Evolutionary conservation across 352 stramenopile species (phyloP).

Genomic region (Globisporangium ultimum): DNA sequence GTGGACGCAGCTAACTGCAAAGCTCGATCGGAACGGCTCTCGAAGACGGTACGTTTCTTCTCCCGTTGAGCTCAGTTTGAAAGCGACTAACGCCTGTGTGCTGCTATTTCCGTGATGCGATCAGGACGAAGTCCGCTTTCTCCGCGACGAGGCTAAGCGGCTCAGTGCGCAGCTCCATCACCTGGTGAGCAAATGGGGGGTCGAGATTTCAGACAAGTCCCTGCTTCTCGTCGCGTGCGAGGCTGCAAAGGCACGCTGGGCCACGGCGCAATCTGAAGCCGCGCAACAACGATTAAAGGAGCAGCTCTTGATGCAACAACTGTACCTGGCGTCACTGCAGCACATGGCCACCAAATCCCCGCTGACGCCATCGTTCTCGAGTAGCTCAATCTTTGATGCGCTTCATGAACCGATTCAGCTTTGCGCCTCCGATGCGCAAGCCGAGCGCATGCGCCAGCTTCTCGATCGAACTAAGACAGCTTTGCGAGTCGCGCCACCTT

Average conservation of each 20-base stretch:
- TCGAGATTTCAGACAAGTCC: slow-evolving; percentile 21
- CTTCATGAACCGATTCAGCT: slow-evolving; percentile 29
- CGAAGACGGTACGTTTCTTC: too few relatives aligned
- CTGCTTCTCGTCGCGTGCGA: slow-evolving; percentile 37
- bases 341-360: slow-evolving; percentile 38
- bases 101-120: not conserved
- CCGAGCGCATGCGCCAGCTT: slow-evolving; percentile 28
- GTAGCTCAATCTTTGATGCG: slow-evolving; percentile 43
- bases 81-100: too few relatives aligned
- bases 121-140: not conserved
- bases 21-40: too few relatives aligned
- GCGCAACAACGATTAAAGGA: slow-evolving; percentile 43
- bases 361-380: slow-evolving; percentile 28
- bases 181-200: slow-evolving; percentile 30
- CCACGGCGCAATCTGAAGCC: slow-evolving; percentile 33
- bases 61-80: too few relatives aligned
- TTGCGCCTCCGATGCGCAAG: not conserved
- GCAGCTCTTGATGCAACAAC: slow-evolving; percentile 53
- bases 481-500: slow-evolving; percentile 25
- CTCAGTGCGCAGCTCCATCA: not conserved
- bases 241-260: slow-evolving; percentile 48
- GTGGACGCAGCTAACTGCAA: too few relatives aligned
- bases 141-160: not conserved
- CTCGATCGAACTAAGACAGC: slow-evolving; percentile 31
- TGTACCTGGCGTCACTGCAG: slow-evolving; percentile 56